These are phyloP conservation scores for Coemansia sp. DNA, from an alignment of 192 early-diverging fungal species.

Conservation along the genomic window DNA sequence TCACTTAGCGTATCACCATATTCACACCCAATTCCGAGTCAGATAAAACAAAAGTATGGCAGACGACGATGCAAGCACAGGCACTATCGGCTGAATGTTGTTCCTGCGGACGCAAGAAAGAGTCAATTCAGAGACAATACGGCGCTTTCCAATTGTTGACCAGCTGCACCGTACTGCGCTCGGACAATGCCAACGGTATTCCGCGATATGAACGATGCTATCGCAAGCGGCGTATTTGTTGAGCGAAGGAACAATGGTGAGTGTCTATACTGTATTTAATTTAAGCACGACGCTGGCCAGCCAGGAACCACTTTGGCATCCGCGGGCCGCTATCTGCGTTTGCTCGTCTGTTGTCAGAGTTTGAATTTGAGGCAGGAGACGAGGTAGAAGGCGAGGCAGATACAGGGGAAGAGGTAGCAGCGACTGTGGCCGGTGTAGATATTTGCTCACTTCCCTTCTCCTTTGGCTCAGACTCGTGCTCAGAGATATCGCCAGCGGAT, in stretches of 20 bases:
- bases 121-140: no score
- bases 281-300: slow-evolving; percentile 28
- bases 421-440: background rate
- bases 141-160: no score
- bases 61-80: no score
- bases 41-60: no score
- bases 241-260: background rate
- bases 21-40: no score
- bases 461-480: background rate
- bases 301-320: slow-evolving; percentile 50
- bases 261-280: background rate
- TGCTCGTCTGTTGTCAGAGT: background rate
- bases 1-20: no score
- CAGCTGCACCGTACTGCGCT: no score
- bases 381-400: background rate
- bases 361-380: background rate
- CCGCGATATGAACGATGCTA: background rate
- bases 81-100: no score
- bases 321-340: slow-evolving; percentile 1
- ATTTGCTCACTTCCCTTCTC: background rate
- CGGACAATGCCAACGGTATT: no score
- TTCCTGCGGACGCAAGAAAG: no score
- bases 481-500: background rate
- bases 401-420: background rate
- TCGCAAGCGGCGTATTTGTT: background rate